Percentiles rank a stretch among this genome's conserved stretches.
phyloP scores from a whole-genome alignment of 257 asterid species.

The Solanum chiquidenum region DNA sequence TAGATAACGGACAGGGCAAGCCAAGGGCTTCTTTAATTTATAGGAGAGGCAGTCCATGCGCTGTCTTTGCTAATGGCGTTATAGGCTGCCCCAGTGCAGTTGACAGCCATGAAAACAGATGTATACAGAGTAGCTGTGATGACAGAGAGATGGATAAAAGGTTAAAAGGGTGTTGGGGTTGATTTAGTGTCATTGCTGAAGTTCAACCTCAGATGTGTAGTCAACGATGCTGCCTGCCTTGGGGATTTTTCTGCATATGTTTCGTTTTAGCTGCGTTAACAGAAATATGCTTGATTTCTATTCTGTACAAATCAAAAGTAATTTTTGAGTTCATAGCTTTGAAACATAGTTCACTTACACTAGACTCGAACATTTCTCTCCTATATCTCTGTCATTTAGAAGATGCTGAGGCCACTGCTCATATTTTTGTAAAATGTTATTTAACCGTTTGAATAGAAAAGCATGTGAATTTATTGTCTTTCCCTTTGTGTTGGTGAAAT shows the following conservation, averaged over 20 bases:
- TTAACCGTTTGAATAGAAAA: not conserved
- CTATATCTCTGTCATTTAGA: not conserved
- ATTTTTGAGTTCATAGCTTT: not conserved
- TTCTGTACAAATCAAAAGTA: conserved; percentile 1
- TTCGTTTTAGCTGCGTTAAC: not conserved
- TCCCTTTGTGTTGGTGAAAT: not conserved
- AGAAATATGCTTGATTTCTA: not conserved
- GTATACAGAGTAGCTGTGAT: not conserved
- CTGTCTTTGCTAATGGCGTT: not conserved
- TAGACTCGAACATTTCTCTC: not conserved
- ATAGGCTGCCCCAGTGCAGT: not conserved
- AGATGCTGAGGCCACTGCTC: not conserved
- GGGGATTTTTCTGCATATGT: not conserved
- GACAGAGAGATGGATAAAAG: not conserved
- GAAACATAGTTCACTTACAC: not conserved
- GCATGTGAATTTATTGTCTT: not conserved
- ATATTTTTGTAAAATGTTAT: not conserved
- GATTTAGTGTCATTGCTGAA: not conserved
- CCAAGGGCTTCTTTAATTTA: not conserved
- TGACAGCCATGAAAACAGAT: not conserved
- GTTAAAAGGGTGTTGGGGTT: not conserved
- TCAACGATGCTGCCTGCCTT: not conserved
- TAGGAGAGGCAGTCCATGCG: not conserved
- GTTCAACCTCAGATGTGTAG: not conserved
- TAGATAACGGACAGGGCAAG: not conserved